Conservation (phyloP, 202 grass and related monocot species). For the Panicum virgatum region DNA sequence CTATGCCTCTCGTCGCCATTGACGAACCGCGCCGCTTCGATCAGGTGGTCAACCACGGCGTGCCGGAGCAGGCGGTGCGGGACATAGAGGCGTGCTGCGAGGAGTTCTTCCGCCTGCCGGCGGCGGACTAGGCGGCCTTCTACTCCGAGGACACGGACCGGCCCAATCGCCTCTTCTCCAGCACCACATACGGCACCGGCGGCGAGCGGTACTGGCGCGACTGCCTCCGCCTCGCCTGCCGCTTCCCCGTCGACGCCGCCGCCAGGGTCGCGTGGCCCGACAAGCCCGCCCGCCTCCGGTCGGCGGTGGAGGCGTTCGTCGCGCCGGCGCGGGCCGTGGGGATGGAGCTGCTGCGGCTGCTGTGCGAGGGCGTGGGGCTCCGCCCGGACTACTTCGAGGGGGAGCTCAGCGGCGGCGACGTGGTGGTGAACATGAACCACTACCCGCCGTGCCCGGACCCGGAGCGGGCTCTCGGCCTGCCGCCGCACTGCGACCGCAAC, state of each 20-base stretch:
- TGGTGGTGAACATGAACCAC: slow-evolving; percentile 63
- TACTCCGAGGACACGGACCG: slow-evolving; percentile 51
- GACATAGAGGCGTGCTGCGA: slow-evolving; percentile 38
- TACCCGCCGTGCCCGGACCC: slow-evolving; percentile 71
- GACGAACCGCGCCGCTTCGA: too few relatives aligned
- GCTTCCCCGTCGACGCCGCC: slow-evolving; percentile 36
- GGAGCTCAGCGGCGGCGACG: slow-evolving; percentile 50
- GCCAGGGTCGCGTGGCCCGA: slow-evolving; percentile 47
- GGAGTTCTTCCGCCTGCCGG: slow-evolving; percentile 61
- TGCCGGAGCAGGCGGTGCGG: slow-evolving; percentile 29
- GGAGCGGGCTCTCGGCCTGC: slow-evolving; percentile 50
- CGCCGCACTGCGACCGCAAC: slow-evolving; percentile 67
- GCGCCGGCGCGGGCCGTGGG: slow-evolving; percentile 40
- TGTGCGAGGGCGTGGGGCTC: slow-evolving; percentile 63
- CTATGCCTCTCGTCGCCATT: too few relatives aligned
- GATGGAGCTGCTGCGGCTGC: slow-evolving; percentile 52
- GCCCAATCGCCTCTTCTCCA: slow-evolving; percentile 62
- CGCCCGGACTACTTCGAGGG: slow-evolving; percentile 57
- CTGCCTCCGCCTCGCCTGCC: slow-evolving; percentile 60
- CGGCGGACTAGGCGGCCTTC: slow-evolving; percentile 40
- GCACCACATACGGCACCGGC: slow-evolving; percentile 42
- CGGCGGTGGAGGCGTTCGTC: slow-evolving; percentile 48
- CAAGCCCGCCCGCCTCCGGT: slow-evolving; percentile 39
- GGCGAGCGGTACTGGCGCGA: slow-evolving; percentile 56
- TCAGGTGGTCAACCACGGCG: slow-evolving; percentile 77